Evolutionary conservation across 805 yeast species (phyloP).

Genomic region (Kurtzmaniella fragi): DNA sequence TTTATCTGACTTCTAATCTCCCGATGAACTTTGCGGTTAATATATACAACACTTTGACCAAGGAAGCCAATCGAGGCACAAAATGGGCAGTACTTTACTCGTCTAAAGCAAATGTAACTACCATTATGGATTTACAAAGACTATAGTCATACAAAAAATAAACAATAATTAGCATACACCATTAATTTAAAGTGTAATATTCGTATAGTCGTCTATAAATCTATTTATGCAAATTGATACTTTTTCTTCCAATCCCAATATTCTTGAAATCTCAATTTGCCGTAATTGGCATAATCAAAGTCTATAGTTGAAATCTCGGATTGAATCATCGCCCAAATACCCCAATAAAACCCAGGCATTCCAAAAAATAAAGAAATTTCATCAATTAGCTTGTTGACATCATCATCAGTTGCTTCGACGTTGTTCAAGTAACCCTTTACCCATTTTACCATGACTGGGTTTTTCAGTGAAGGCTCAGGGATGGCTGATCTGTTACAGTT

Average conservation of each 20-base stretch:
- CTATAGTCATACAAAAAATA: slow-evolving; percentile 13
- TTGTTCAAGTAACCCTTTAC: slow-evolving; percentile 48
- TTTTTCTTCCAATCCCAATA: slow-evolving; percentile 62
- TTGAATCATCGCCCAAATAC: slow-evolving; percentile 78
- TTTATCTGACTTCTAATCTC: slow-evolving; percentile 67
- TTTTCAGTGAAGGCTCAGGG: slow-evolving; percentile 44
- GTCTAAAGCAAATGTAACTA: slow-evolving; percentile 67
- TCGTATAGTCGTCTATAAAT: neutral
- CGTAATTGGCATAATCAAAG: slow-evolving; percentile 62
- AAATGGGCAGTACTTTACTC: slow-evolving; percentile 75
- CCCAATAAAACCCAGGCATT: slow-evolving; percentile 82
- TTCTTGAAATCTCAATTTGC: slow-evolving; percentile 55
- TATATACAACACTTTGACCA: slow-evolving; percentile 65
- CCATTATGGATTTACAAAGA: slow-evolving; percentile 52
- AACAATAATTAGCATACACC: neutral
- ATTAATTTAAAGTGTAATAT: neutral
- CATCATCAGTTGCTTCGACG: slow-evolving; percentile 18
- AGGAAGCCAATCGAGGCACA: slow-evolving; percentile 68
- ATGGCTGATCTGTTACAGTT: slow-evolving; percentile 59
- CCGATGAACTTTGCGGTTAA: slow-evolving; percentile 77
- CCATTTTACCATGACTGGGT: slow-evolving; percentile 52
- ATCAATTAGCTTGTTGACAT: slow-evolving; percentile 41
- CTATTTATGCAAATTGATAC: slow-evolving; percentile 6
- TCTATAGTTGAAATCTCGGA: slow-evolving; percentile 64
- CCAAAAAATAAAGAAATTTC: slow-evolving; percentile 66